phyloP scores from a whole-genome alignment of 768 basidiomycete genomes.

The Phylloporus rhodoxanthus region DNA sequence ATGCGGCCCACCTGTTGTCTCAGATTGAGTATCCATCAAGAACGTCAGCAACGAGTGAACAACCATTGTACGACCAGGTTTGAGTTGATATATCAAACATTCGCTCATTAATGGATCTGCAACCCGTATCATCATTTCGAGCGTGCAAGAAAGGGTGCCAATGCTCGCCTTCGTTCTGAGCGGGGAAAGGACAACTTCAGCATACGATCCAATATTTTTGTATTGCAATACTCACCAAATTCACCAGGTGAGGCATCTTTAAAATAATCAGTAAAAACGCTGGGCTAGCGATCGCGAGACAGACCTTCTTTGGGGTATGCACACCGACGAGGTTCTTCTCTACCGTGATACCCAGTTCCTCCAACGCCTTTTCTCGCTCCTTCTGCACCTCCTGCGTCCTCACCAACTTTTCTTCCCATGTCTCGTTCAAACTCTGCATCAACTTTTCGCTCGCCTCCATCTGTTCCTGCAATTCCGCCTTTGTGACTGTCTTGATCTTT shows the following conservation, averaged over 20 bases:
- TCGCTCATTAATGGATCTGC: conserved; percentile 95
- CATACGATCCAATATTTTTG: not conserved
- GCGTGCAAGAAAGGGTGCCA: not conserved
- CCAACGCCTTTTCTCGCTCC: conserved; percentile 94
- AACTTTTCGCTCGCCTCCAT: conserved; percentile 92
- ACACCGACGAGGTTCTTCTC: conserved; percentile 96
- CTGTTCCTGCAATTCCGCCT: conserved; percentile 96
- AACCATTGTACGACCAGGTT: conserved; percentile 74
- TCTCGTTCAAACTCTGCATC: conserved; percentile 90
- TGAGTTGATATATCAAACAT: conserved; percentile 89
- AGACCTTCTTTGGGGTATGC: conserved; percentile 91
- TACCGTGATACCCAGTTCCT: conserved; percentile 95
- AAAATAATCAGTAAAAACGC: conserved; percentile 9
- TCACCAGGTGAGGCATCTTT: conserved; percentile 91
- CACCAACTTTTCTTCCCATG: conserved; percentile 91
- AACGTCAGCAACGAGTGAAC: conserved; percentile 19
- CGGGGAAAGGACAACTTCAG: conserved; percentile 13
- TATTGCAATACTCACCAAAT: conserved; percentile 58
- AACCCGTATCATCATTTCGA: conserved; percentile 8
- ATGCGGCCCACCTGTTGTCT: conserved; percentile 69
- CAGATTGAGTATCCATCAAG: conserved; percentile 11
- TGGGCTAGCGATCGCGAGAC: conserved; percentile 4
- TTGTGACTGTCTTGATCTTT: conserved; percentile 89
- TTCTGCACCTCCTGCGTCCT: conserved; percentile 93
- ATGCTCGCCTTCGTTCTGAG: conserved; percentile 64